Base-by-base conservation (phyloP, 164 flowering plant genomes). In the Amborella trichopoda region DNA sequence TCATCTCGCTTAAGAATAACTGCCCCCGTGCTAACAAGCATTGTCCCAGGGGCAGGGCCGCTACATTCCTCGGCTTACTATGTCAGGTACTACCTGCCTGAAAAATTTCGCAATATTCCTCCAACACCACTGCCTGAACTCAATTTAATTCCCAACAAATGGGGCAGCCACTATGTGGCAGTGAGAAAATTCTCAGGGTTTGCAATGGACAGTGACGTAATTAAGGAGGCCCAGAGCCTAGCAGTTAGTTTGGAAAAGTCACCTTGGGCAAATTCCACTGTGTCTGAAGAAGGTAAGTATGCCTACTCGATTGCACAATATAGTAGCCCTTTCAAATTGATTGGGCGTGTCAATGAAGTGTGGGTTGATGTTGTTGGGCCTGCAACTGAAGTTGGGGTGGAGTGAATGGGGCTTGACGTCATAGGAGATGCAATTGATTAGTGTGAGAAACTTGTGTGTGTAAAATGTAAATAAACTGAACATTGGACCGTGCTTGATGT, bases 241-340 rank as follows among this genome's bases (percentile, higher is more conserved):
- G 76, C 78, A 32, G 11, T 53, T 50, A 81, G 90, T 72, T 70
- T 87, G 77, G 73, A 77, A 45, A 68, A 60, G 66, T 72, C 90
- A 44, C 69, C 69, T 5, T 83, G 86, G 87, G 87, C 76, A 20
- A 75, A 78, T 53, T 65, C 63, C 2, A 83, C 93, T 28, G 39
- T 77, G 38, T 37, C 69, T 0, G 40, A 37, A n/a, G 66, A 52
- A 3, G 65, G 73, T 28, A 49, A 50, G n/a, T 61, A 69, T 49
- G 83, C 90, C 9, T 87, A 87, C 67, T 81, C 87, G 0, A 77
- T 87, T 23, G 90, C 90, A 2, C 94, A 87, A 65, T 87, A 87
- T 46, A 62, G 59, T 62, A 63, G 83, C 41, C 94, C 90, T 1
- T 76, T 83, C 48, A 59, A 56, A 53, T 3, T 78, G 21, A 50